These are phyloP conservation scores for Cercis canadensis DNA, from an alignment of 306 rosid species.

Conservation along the genomic window DNA sequence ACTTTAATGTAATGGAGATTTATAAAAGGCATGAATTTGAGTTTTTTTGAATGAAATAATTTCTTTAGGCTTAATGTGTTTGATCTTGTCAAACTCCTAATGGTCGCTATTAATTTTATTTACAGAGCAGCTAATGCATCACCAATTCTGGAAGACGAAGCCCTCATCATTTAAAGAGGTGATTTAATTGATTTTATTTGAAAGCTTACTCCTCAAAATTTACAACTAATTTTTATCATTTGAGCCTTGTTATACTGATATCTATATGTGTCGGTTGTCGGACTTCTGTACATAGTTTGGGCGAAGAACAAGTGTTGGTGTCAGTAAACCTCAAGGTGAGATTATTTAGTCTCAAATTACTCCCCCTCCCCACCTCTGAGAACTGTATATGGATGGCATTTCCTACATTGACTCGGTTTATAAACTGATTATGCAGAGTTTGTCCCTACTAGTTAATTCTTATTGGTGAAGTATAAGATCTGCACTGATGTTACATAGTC, in stretches of 20 bases:
- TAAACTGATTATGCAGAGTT: too few species aligned
- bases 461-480: too few species aligned
- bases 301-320: slow-evolving; percentile 45
- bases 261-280: slow-evolving; percentile 11
- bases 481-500: too few species aligned
- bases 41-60: background rate
- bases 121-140: slow-evolving; percentile 35
- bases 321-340: slow-evolving; percentile 60
- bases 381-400: background rate
- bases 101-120: background rate
- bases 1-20: background rate
- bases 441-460: too few species aligned
- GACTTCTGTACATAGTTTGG: slow-evolving; percentile 44
- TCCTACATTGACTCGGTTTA: background rate
- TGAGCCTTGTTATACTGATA: background rate
- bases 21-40: background rate
- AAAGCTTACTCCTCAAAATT: slow-evolving; percentile 12
- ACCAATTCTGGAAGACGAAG: slow-evolving; percentile 28
- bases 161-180: slow-evolving; percentile 43
- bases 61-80: too few species aligned
- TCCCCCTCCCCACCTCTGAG: background rate
- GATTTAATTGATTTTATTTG: background rate
- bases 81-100: too few species aligned
- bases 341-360: background rate
- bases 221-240: background rate